Conservation (phyloP, 2,329 filamentous ascomycete species). For the Cladophialophora bantiana region DNA sequence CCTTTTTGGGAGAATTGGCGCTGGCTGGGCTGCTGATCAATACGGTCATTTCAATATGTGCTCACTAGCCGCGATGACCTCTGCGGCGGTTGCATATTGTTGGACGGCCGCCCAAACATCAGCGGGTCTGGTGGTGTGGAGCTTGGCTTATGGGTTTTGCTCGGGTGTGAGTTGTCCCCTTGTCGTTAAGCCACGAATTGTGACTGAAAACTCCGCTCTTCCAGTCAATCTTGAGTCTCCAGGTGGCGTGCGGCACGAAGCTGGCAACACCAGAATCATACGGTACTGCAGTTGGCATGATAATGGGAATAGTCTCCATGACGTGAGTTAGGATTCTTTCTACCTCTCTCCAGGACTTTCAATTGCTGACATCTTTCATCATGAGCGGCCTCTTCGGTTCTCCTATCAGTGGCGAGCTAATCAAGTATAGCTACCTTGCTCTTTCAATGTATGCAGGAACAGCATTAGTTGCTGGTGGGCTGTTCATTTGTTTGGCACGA, state of each 20-base stretch:
- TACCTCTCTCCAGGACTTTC: not conserved
- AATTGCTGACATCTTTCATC: not conserved
- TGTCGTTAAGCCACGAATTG: not conserved
- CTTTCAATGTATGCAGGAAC: conserved; percentile 47
- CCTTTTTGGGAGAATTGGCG: conserved; percentile 47
- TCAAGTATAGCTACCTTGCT: conserved; percentile 51
- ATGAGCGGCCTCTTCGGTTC: conserved; percentile 49
- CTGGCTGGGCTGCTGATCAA: conserved; percentile 46
- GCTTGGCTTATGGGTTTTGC: conserved; percentile 45
- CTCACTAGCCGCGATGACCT: conserved; percentile 38
- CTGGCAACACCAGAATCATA: conserved; percentile 50
- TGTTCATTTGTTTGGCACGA: conserved; percentile 18
- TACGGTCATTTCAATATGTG: conserved; percentile 46
- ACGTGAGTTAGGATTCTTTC: conserved; percentile 47
- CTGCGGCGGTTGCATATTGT: conserved; percentile 44
- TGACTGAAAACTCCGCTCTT: not conserved
- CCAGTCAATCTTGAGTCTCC: conserved; percentile 57
- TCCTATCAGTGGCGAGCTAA: conserved; percentile 52
- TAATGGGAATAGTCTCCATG: conserved; percentile 52
- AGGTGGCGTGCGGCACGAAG: conserved; percentile 55
- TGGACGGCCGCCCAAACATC: conserved; percentile 41
- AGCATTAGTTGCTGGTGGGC: conserved; percentile 7
- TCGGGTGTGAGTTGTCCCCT: conserved; percentile 39
- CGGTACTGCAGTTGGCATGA: conserved; percentile 53
- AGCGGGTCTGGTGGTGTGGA: conserved; percentile 44